Base-by-base conservation (phyloP, 441 rosid species). In the Aquilaria agallochum region DNA sequence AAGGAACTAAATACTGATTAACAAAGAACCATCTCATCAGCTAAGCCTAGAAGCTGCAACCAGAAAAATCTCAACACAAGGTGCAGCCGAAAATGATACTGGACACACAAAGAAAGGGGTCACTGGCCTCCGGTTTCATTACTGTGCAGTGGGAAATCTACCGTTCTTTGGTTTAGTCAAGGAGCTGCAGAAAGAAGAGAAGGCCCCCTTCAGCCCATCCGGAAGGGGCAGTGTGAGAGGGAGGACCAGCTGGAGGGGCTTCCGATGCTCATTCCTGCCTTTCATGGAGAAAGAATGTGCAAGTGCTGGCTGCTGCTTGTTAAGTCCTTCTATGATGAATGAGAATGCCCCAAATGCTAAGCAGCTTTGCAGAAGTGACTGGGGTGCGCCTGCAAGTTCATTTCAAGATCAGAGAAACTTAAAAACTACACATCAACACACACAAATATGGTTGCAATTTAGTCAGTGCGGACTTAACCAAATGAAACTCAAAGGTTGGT, bases 281-380 rank as follows among this genome's bases (percentile, higher is more conserved):
- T 72, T 72, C 51, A 10, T 30, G 30, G 81, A 65, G 64, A 75
- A 62, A 14, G 95, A 64, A 68, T 80, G 89, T 64, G 96, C 96
- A 62, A 93, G 60, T 27, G 96, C 97, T 48, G 89, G 76, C 72
- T 85, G 93, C 72, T 82, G 84, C 76, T 82, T 87, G 87, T 89
- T 94, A 49, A 90, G 76, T 63, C 92, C 89, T 66, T 90, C 97
- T 0, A 88, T 67, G 59, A 94, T 72, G 55, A 81, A 89, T 2
- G 98, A 90, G 74, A 89, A 94, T 53, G 90, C 95, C 63, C 96
- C 98, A 63, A 89, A 84, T 13, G 95, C 81, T 27, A 94, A 68
- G 74, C 98, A 94, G 67, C 86, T 89, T 63, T 84, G 95, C 30
- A 89, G 67, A 69, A 94, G 87, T 58, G 87, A 83, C 73, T 76